These are phyloP conservation scores for Salvia sclarea DNA, from an alignment of 305 asterid species.

Conservation along the genomic window DNA sequence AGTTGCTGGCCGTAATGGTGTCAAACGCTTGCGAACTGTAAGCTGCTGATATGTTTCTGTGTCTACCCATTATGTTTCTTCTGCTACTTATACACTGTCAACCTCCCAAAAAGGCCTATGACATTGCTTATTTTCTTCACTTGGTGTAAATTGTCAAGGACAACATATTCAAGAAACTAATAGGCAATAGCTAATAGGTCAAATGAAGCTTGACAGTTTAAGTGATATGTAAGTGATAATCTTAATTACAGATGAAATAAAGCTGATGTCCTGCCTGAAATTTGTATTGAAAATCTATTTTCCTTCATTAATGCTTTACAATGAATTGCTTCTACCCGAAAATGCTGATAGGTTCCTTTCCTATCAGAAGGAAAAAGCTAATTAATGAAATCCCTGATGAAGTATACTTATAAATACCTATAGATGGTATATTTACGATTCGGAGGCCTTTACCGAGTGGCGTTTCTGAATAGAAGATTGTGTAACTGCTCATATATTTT, in stretches of 20 bases:
- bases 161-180: constrained; percentile 5
- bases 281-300: constrained; percentile 17
- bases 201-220: not conserved
- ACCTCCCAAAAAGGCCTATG: not conserved
- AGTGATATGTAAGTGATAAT: not conserved
- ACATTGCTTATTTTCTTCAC: constrained; percentile 1
- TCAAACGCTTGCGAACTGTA: constrained; percentile 95
- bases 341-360: not conserved
- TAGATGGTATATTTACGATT: constrained; percentile 2
- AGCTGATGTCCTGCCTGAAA: not conserved
- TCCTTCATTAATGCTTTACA: not conserved
- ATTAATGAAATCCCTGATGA: constrained; percentile 15
- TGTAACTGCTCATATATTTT: not conserved
- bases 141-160: not conserved
- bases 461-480: constrained; percentile 14
- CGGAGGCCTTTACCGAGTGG: constrained; percentile 3
- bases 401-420: constrained; percentile 2
- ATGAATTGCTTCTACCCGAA: constrained; percentile 5
- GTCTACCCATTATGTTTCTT: constrained; percentile 16
- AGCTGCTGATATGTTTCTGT: constrained; percentile 38
- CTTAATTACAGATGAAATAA: constrained; percentile 25
- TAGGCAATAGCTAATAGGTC: constrained; percentile 11
- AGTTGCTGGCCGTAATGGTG: constrained; percentile 98
- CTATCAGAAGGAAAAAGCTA: constrained; percentile 19
- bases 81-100: not conserved